Base-by-base conservation (phyloP, 345 rosid genomes). In the Geranium rotundifolium region DNA sequence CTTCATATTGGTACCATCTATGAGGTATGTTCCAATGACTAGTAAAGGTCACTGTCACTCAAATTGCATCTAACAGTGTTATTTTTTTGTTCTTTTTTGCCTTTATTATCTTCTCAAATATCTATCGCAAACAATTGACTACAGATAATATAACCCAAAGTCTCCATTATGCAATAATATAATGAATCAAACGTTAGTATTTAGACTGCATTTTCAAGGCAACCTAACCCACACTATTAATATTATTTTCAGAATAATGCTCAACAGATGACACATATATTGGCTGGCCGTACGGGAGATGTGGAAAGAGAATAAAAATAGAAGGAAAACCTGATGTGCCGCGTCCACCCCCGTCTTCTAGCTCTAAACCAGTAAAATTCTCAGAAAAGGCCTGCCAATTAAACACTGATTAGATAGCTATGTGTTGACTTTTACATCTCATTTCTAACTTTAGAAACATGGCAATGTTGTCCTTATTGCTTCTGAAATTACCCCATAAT, bases 311-410 rank as follows among this genome's bases (percentile, higher is more conserved):
- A 41, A 3, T 46, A 61, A 68, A n/a, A 54, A 54, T 23, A 16
- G 46, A 60, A 63, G 20, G 65, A 59, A 63, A 62, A 87, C 95
- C 95, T 65, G 99, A 93, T 66, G 99, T 93, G 67, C 99, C 99
- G 59, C 99, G 97, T 55, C 99, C 99, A 74, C 99, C 99, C 65
- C 99, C 99, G 80, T 93, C 99, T 74, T 93, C 99, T 61, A 93
- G 90, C 77, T 93, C 99, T 72, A 93, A 82, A 52, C 99, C 99
- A 3, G 96, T 90, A 71, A 90, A 90, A 75, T 93, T 93, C 60
- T 84, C 89, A 55, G 96, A 88, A 69, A 86, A 93, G 56, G 99
- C 95, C 99, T 93, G 90, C 15, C 14, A 46, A 7, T 46, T 46
- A 46, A 46, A 46, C 8, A 46, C 52, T 12, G 15, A 46, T 46